Conservation (phyloP, 2,329 filamentous ascomycete genomes). For the Gaeumannomyces sp. region DNA sequence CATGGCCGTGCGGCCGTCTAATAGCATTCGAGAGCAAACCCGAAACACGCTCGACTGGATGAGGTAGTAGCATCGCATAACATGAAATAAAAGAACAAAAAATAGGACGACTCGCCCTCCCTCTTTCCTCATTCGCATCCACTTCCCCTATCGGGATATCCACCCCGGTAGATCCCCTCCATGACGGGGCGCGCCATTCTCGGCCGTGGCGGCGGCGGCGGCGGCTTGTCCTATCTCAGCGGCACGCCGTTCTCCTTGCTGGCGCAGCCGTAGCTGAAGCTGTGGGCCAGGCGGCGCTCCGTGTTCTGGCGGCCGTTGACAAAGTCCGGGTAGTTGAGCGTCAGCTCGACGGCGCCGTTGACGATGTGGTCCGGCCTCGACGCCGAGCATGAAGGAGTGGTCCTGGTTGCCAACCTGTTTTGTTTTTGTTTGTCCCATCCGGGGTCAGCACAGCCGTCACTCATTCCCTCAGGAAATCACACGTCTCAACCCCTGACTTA, state of each 20-base stretch:
- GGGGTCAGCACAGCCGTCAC: constrained; percentile 1
- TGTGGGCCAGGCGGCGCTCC: constrained; percentile 54
- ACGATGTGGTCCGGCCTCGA: constrained; percentile 91
- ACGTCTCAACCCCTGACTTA: constrained; percentile 48
- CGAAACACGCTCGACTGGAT: not conserved
- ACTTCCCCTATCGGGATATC: too few relatives aligned
- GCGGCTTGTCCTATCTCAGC: not conserved
- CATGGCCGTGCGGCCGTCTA: not conserved
- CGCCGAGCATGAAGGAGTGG: constrained; percentile 95
- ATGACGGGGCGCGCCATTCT: not conserved
- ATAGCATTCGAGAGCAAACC: not conserved
- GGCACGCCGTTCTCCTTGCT: not conserved
- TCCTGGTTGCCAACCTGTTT: constrained; percentile 75
- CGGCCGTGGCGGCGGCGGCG: too few relatives aligned
- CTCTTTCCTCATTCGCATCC: not conserved
- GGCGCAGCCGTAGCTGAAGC: constrained; percentile 25
- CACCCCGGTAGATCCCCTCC: too few relatives aligned
- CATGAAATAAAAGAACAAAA: not conserved
- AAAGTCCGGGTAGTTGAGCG: constrained; percentile 94
- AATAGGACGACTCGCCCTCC: not conserved
- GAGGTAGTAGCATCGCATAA: not conserved
- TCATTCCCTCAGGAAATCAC: not conserved
- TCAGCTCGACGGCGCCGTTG: constrained; percentile 83
- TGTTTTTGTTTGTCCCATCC: not conserved
- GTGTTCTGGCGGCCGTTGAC: constrained; percentile 73